Conservation (phyloP, 2,329 filamentous ascomycete species). For the Botrytis fabae region DNA sequence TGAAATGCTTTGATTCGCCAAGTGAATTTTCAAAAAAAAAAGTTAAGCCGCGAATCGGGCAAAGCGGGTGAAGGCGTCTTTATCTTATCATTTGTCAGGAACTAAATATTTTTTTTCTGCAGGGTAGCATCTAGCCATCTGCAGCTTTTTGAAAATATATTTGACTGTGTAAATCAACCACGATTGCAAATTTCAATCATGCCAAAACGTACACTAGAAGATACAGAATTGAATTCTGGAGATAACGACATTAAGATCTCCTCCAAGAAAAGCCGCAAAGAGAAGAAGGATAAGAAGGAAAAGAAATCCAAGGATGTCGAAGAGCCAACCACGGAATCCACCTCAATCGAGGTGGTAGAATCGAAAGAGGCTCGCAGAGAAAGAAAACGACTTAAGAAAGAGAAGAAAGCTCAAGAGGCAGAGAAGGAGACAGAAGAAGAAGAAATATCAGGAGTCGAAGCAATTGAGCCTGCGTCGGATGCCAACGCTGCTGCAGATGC, state of each 20-base stretch:
- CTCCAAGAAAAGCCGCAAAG: slow-evolving; percentile 38
- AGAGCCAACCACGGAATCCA: slow-evolving; percentile 26
- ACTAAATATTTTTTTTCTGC: slow-evolving; percentile 14
- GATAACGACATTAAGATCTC: slow-evolving; percentile 24
- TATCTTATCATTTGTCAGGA: slow-evolving; percentile 21
- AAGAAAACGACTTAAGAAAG: slow-evolving; percentile 44
- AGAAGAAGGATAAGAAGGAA: slow-evolving; percentile 29
- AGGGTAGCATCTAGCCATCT: slow-evolving; percentile 11
- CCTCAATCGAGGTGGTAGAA: slow-evolving; percentile 33
- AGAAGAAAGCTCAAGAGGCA: slow-evolving; percentile 33
- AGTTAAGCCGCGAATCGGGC: not conserved
- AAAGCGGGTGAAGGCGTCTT: not conserved
- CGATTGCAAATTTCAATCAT: slow-evolving; percentile 30
- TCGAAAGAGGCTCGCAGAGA: slow-evolving; percentile 44
- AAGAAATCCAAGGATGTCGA: slow-evolving; percentile 31
- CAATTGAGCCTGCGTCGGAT: slow-evolving; percentile 24
- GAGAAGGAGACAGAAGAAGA: slow-evolving; percentile 28
- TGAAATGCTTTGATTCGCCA: not conserved
- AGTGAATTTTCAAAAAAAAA: not conserved
- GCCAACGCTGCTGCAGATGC: slow-evolving; percentile 24
- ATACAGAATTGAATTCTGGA: slow-evolving; percentile 32
- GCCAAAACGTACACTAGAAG: slow-evolving; percentile 40
- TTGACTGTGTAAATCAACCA: slow-evolving; percentile 4
- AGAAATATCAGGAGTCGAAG: slow-evolving; percentile 32
- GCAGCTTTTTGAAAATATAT: not conserved